phyloP scores from a whole-genome alignment of 2,329 filamentous ascomycete species.

The Eutypa lata region DNA sequence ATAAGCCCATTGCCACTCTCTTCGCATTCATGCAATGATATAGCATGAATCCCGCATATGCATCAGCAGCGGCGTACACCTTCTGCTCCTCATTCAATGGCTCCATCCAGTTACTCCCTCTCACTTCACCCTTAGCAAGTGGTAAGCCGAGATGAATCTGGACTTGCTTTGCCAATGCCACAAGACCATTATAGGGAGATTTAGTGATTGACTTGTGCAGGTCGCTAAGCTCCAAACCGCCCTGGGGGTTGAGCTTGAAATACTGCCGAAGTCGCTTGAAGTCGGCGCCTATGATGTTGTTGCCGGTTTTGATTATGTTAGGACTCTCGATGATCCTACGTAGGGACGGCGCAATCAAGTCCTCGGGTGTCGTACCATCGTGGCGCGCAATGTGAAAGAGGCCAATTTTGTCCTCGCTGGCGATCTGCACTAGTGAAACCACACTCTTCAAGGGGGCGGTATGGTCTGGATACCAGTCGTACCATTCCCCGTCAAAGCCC shows the following conservation, averaged over 20 bases:
- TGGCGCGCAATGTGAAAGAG: constrained; percentile 25
- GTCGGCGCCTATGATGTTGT: constrained; percentile 17
- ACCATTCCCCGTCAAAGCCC: constrained; percentile 28
- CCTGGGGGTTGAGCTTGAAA: constrained; percentile 17
- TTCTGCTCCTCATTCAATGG: constrained; percentile 12
- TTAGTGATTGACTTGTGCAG: constrained; percentile 15
- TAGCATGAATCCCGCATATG: constrained; percentile 25
- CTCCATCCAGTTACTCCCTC: constrained; percentile 19
- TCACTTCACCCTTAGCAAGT: constrained; percentile 15
- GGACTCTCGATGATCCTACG: constrained; percentile 20
- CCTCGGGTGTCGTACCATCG: constrained; percentile 15
- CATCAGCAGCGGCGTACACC: constrained; percentile 21
- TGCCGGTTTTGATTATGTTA: constrained; percentile 20
- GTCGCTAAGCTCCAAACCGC: constrained; percentile 24
- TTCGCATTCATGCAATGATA: constrained; percentile 24
- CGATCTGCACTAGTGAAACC: constrained; percentile 23
- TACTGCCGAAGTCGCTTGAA: constrained; percentile 13
- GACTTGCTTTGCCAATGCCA: constrained; percentile 13
- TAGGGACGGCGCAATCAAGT: constrained; percentile 23
- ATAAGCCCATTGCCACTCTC: neutral
- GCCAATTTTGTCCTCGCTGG: constrained; percentile 18
- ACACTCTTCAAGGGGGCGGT: constrained; percentile 14
- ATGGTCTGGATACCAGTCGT: constrained; percentile 7
- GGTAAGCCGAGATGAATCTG: constrained; percentile 20
- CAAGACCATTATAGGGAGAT: constrained; percentile 6